These are phyloP conservation scores for Suillus hirtellus DNA, from an alignment of 768 basidiomycete species.

Conservation along the genomic window DNA sequence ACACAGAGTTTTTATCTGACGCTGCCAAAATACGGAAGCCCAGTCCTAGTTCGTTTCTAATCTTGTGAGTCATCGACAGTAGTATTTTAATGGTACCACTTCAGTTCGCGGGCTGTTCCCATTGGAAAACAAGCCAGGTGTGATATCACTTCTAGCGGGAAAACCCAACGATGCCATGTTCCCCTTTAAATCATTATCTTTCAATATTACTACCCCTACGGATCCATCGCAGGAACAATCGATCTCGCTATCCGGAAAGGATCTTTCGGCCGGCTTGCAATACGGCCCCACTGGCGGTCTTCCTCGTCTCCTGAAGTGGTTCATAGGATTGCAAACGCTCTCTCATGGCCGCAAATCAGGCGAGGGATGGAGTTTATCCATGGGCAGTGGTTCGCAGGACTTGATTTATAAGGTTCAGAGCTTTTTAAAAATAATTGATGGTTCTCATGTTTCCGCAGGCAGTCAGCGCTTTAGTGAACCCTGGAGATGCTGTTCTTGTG, in stretches of 20 bases:
- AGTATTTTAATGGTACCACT: constrained; percentile 11
- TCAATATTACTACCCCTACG: constrained; percentile 55
- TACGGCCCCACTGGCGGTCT: constrained; percentile 75
- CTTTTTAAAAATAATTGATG: constrained; percentile 2
- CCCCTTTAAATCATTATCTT: constrained; percentile 81
- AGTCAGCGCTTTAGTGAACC: constrained; percentile 67
- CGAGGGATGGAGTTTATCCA: constrained; percentile 73
- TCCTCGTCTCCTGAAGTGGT: constrained; percentile 63
- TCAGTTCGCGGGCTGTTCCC: constrained; percentile 72
- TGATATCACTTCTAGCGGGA: constrained; percentile 84
- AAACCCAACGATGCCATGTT: constrained; percentile 92
- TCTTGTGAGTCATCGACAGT: background rate
- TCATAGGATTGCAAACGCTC: constrained; percentile 67
- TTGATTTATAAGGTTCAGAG: constrained; percentile 74
- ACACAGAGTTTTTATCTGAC: constrained; percentile 60
- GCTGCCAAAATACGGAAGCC: constrained; percentile 61
- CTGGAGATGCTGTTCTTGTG: constrained; percentile 78
- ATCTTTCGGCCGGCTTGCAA: constrained; percentile 71
- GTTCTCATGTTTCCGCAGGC: constrained; percentile 46
- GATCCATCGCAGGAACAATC: constrained; percentile 45
- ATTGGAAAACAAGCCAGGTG: constrained; percentile 73
- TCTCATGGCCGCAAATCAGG: constrained; percentile 62
- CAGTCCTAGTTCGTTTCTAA: constrained; percentile 53
- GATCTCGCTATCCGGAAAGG: constrained; percentile 55
- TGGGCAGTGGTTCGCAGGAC: constrained; percentile 90